A percentile compares a stretch with the other conserved stretches of the same genome.
Conservation (phyloP, 208 protist species). For the Blechomonas ayalai region DNA sequence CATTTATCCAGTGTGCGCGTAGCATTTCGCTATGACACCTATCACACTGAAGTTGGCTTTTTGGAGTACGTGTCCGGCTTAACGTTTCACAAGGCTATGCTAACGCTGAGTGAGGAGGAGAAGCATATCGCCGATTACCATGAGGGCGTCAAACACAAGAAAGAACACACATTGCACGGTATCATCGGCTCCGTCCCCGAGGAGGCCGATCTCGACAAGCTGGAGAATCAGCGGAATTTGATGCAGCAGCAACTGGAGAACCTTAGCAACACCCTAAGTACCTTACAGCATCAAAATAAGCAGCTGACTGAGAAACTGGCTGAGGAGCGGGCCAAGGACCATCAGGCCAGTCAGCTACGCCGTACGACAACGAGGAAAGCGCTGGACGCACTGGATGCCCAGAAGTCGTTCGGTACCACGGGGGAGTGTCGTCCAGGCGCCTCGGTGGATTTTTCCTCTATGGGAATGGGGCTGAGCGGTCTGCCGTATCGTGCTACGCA, state of each 20-base stretch:
- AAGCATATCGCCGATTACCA: not conserved
- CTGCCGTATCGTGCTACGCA: too few relatives aligned
- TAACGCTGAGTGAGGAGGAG: conserved; percentile 64
- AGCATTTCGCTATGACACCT: conserved; percentile 87
- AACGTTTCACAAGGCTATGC: conserved; percentile 62
- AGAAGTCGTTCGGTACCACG: too few relatives aligned
- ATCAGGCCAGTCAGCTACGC: conserved; percentile 58
- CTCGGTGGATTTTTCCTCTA: too few relatives aligned
- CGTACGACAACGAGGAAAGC: conserved; percentile 28
- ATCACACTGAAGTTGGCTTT: conserved; percentile 83
- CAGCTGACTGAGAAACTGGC: conserved; percentile 73
- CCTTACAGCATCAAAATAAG: conserved; percentile 73
- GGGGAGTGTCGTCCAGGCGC: too few relatives aligned
- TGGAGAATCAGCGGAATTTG: conserved; percentile 47
- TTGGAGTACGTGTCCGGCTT: conserved; percentile 77
- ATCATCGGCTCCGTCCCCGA: conserved; percentile 75
- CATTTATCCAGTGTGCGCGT: conserved; percentile 85
- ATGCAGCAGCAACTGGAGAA: conserved; percentile 67
- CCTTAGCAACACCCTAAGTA: conserved; percentile 31
- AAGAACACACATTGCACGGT: conserved; percentile 10
- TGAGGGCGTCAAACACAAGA: conserved; percentile 17
- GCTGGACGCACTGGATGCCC: conserved; percentile 13
- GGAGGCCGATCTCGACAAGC: conserved; percentile 50
- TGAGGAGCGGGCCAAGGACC: conserved; percentile 60
- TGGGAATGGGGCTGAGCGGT: too few relatives aligned